Evolutionary conservation across 2,329 filamentous ascomycete genomes (phyloP).

Genomic region (Claviceps citrina): DNA sequence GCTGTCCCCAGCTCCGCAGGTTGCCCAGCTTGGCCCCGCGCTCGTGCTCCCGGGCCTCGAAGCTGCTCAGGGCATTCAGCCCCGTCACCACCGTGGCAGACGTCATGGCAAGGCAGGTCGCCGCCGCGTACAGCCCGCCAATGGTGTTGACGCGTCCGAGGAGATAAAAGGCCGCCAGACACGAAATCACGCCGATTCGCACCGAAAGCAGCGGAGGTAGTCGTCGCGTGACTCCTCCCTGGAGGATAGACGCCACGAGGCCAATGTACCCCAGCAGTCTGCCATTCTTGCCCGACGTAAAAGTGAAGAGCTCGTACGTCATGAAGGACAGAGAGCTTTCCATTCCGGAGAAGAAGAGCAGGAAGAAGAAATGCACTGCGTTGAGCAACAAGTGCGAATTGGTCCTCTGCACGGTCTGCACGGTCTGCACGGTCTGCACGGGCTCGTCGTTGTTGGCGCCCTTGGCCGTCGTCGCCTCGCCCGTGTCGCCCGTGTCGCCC

Average conservation of each 20-base stretch:
- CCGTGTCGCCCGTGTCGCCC: slow-evolving; percentile 14
- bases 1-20: slow-evolving; percentile 68
- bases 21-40: slow-evolving; percentile 76
- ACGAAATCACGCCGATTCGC: slow-evolving; percentile 61
- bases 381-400: slow-evolving; percentile 79
- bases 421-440: slow-evolving; percentile 18
- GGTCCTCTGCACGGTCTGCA: slow-evolving; percentile 36
- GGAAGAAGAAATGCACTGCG: slow-evolving; percentile 71
- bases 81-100: slow-evolving; percentile 91
- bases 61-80: slow-evolving; percentile 78
- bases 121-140: slow-evolving; percentile 60
- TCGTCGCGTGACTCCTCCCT: slow-evolving; percentile 79
- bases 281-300: slow-evolving; percentile 66
- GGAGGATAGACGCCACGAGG: slow-evolving; percentile 77
- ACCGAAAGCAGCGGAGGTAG: slow-evolving; percentile 69
- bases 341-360: slow-evolving; percentile 96
- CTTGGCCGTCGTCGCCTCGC: slow-evolving; percentile 1
- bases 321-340: slow-evolving; percentile 96
- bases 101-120: slow-evolving; percentile 71
- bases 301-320: slow-evolving; percentile 85
- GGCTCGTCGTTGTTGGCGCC: slow-evolving; percentile 8
- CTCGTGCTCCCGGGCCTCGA: slow-evolving; percentile 68
- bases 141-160: slow-evolving; percentile 57
- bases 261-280: slow-evolving; percentile 81
- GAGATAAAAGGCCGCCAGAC: slow-evolving; percentile 64